Percentiles rank a stretch among this genome's conserved stretches.
Conservation (phyloP, 768 basidiomycete genomes). For the Trametes elegans region DNA sequence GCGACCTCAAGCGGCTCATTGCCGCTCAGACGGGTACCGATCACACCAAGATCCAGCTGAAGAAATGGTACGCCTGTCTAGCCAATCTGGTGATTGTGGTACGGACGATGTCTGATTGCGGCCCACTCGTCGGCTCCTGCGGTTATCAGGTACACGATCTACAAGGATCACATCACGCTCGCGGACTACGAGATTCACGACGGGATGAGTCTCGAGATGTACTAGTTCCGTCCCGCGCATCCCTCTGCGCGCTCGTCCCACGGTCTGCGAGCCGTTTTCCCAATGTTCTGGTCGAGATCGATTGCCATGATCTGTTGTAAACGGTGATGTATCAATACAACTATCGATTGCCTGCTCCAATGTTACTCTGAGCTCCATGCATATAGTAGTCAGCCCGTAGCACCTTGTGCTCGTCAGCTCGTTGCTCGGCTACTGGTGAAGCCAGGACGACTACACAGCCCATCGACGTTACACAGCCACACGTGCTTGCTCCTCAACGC, state of each 20-base stretch:
- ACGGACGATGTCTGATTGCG: neutral
- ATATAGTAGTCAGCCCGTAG: no score
- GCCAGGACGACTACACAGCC: no score
- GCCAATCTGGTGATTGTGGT: neutral
- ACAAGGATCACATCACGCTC: conserved; percentile 95
- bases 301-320: neutral
- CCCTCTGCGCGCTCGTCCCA: neutral
- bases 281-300: neutral
- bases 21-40: conserved; percentile 95
- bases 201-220: conserved; percentile 93
- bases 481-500: no score
- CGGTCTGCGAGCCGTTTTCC: neutral
- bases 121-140: neutral
- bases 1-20: conserved; percentile 95
- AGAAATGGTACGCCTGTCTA: conserved; percentile 79
- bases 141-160: conserved; percentile 80
- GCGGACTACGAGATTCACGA: conserved; percentile 92
- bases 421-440: no score
- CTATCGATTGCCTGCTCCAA: neutral
- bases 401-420: no score
- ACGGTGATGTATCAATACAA: conserved; percentile 14
- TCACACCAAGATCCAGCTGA: conserved; percentile 80
- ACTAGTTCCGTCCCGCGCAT: no score
- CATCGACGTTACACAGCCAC: no score
- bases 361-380: no score